A percentile compares a stretch with the other conserved stretches of the same genome.
phyloP scores from a whole-genome alignment of 164 flowering plant genomes.

The Vitis vinifera region DNA sequence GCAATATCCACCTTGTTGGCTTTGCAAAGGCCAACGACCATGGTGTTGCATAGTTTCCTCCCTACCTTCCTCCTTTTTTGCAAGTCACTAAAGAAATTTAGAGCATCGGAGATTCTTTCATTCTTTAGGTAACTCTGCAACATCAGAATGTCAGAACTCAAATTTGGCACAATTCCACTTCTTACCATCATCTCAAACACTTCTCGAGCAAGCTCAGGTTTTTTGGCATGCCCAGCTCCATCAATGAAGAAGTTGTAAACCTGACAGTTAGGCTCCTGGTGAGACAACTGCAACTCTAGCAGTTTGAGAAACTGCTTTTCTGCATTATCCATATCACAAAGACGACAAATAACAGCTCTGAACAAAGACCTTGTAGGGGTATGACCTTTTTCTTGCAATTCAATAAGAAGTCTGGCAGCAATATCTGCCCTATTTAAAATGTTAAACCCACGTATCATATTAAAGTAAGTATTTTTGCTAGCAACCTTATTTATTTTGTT shows the following conservation, averaged over 20 bases:
- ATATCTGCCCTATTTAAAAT: conserved; percentile 54
- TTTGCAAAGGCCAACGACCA: conserved; percentile 69
- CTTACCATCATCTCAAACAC: conserved; percentile 59
- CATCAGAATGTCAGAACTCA: conserved; percentile 44
- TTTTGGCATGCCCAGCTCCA: conserved; percentile 67
- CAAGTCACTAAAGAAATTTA: conserved; percentile 45
- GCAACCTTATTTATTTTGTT: conserved; percentile 24
- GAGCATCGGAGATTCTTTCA: conserved; percentile 49
- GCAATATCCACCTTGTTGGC: conserved; percentile 46
- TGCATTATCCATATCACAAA: conserved; percentile 44
- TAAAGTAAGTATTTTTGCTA: conserved; percentile 21
- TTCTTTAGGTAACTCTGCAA: conserved; percentile 56
- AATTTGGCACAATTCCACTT: conserved; percentile 44
- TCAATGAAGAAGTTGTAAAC: conserved; percentile 59
- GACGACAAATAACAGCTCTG: conserved; percentile 43
- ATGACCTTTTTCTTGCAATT: conserved; percentile 75
- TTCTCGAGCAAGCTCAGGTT: conserved; percentile 55
- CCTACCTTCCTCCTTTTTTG: conserved; percentile 18
- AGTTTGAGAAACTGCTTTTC: conserved; percentile 44
- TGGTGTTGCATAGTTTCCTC: conserved; percentile 37
- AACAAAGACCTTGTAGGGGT: conserved; percentile 34
- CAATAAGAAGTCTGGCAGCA: conserved; percentile 62
- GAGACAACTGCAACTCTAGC: conserved; percentile 54
- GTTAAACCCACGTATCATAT: conserved; percentile 53
- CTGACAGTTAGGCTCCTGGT: conserved; percentile 10